phyloP scores from a whole-genome alignment of 495 filamentous ascomycete genomes.

The Aspergillus nanangensis region DNA sequence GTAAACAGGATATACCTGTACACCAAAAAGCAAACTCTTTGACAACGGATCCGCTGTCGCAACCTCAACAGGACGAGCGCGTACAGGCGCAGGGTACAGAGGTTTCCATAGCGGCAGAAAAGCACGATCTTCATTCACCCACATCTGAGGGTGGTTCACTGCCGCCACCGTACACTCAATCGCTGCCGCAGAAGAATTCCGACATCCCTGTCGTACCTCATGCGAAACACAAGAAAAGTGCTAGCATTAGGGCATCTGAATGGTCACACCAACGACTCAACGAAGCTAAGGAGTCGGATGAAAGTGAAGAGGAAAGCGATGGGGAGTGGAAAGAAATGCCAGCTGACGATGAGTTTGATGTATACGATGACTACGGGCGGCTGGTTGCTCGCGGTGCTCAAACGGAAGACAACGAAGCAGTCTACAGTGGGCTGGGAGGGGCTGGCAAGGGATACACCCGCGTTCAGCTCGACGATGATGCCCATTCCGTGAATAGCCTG shows the following conservation, averaged over 20 bases:
- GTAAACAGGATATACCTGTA: background rate
- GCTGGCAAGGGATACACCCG: slow-evolving; percentile 93
- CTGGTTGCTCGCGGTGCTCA: slow-evolving; percentile 74
- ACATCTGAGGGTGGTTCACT: slow-evolving; percentile 9
- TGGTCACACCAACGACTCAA: slow-evolving; percentile 88
- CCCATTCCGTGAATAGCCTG: slow-evolving; percentile 87
- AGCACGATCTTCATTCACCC: background rate
- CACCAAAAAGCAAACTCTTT: background rate
- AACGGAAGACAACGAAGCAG: slow-evolving; percentile 65
- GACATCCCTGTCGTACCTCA: slow-evolving; percentile 9
- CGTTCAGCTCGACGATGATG: slow-evolving; percentile 91
- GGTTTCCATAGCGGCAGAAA: background rate
- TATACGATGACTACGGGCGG: slow-evolving; percentile 90
- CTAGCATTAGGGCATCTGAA: slow-evolving; percentile 54
- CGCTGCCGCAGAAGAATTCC: slow-evolving; percentile 5
- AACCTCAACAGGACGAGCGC: background rate
- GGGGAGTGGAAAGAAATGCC: slow-evolving; percentile 91
- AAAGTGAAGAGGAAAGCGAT: slow-evolving; percentile 43
- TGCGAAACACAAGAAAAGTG: slow-evolving; percentile 17
- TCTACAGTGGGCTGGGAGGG: slow-evolving; percentile 72
- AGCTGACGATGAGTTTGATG: slow-evolving; percentile 82
- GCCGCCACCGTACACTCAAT: slow-evolving; percentile 18
- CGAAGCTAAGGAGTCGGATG: slow-evolving; percentile 42
- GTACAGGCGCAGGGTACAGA: background rate
- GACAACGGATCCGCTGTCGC: background rate